phyloP scores from a whole-genome alignment of 805 yeast species.

The Saccharomycopsis oosterbeekiorum region DNA sequence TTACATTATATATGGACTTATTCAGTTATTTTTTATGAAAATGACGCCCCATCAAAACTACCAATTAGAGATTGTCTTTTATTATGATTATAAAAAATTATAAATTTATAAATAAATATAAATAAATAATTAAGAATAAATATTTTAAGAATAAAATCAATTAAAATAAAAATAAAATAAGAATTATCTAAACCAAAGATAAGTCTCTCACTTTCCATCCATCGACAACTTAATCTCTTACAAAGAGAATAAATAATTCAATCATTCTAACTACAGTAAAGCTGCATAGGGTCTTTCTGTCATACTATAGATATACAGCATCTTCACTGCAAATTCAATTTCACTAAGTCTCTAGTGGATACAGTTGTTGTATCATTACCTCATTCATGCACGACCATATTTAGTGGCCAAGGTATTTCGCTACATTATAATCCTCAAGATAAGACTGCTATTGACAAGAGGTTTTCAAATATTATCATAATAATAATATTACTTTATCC shows the following conservation, averaged over 20 bases:
- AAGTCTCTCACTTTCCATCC: constrained; percentile 5
- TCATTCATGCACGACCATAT: constrained; percentile 21
- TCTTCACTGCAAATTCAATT: constrained; percentile 16
- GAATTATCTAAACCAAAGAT: background rate
- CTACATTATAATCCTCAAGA: constrained; percentile 22
- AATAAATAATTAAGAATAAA: background rate
- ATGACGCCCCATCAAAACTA: constrained; percentile 23
- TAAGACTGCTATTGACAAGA: constrained; percentile 21
- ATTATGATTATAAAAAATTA: background rate
- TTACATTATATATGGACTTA: constrained; percentile 18
- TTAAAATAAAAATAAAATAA: constrained; percentile 2
- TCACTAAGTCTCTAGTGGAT: constrained; percentile 16
- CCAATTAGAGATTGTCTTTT: constrained; percentile 20
- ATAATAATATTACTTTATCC: constrained; percentile 11
- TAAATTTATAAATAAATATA: constrained; percentile 7
- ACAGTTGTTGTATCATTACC: constrained; percentile 19
- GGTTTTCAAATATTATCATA: background rate
- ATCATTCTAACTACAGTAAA: constrained; percentile 17
- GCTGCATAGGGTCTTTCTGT: constrained; percentile 16
- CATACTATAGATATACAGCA: constrained; percentile 19
- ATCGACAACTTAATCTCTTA: constrained; percentile 4
- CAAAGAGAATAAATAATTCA: constrained; percentile 5
- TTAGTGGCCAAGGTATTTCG: constrained; percentile 19
- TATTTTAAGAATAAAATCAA: constrained; percentile 1
- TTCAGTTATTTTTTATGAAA: constrained; percentile 22